phyloP scores from a whole-genome alignment of 768 basidiomycete species.

The Naganishia vishniacii region DNA sequence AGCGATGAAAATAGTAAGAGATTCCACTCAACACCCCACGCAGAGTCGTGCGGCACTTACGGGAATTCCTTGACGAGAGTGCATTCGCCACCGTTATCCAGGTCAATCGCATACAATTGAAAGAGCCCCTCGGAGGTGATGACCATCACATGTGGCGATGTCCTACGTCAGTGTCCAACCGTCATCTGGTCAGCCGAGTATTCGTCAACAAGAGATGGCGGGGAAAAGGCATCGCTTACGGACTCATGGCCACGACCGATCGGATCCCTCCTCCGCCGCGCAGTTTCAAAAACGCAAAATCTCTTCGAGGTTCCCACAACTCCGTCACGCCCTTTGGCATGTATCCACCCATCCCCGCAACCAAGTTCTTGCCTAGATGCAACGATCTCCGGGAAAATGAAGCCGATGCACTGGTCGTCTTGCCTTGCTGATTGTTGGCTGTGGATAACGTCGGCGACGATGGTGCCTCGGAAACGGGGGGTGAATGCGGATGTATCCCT shows the following conservation, averaged over 20 bases:
- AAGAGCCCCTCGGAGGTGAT: constrained; percentile 92
- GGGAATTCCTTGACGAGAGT: constrained; percentile 88
- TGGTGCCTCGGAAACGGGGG: constrained; percentile 37
- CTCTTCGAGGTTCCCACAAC: constrained; percentile 92
- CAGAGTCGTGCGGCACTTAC: constrained; percentile 48
- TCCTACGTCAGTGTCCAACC: constrained; percentile 41
- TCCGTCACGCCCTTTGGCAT: constrained; percentile 79
- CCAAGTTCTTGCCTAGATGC: constrained; percentile 46
- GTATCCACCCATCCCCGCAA: constrained; percentile 47
- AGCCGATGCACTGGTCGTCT: too few species aligned
- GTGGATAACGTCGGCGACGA: constrained; percentile 34
- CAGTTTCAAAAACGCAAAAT: constrained; percentile 84
- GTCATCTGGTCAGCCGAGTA: too few species aligned
- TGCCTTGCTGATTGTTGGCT: constrained; percentile 17
- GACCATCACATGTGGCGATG: constrained; percentile 95
- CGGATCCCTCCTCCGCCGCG: constrained; percentile 65
- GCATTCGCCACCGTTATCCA: constrained; percentile 94
- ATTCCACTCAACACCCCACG: too few species aligned
- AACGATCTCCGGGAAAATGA: constrained; percentile 41
- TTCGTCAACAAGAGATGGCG: too few species aligned
- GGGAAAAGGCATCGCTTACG: too few species aligned
- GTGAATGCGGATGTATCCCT: constrained; percentile 26
- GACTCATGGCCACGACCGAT: constrained; percentile 81
- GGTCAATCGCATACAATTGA: constrained; percentile 89
- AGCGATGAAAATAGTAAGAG: background rate